Evolutionary conservation across 495 filamentous ascomycete species (phyloP).

Genomic region (Daldinia concentrica): DNA sequence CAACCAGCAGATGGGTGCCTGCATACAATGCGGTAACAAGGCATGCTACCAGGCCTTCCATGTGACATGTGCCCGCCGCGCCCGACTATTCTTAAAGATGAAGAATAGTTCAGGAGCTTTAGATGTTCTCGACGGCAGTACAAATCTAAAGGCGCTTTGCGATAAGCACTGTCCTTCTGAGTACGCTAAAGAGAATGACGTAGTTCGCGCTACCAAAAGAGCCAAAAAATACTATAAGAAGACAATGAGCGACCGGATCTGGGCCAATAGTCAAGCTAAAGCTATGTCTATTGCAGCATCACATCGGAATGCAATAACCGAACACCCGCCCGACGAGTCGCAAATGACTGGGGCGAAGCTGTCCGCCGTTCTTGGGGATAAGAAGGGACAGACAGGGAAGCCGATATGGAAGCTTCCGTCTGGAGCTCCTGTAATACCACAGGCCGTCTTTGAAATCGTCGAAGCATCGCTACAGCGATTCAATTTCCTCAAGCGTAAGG

Average conservation of each 20-base stretch:
- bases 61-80: conserved; percentile 91
- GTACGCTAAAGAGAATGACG: conserved; percentile 86
- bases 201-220: conserved; percentile 58
- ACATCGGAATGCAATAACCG: conserved; percentile 66
- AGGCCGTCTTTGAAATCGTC: conserved; percentile 81
- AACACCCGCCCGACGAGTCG: conserved; percentile 65
- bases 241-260: conserved; percentile 83
- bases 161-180: conserved; percentile 94
- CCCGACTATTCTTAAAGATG: conserved; percentile 93
- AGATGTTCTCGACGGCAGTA: conserved; percentile 84
- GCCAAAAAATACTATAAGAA: conserved; percentile 81
- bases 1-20: conserved; percentile 95
- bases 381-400: conserved; percentile 71
- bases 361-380: conserved; percentile 71
- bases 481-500: conserved; percentile 81
- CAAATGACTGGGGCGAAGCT: conserved; percentile 63
- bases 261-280: conserved; percentile 89
- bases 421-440: conserved; percentile 92
- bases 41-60: conserved; percentile 98
- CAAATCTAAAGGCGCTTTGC: conserved; percentile 89
- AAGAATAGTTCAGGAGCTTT: conserved; percentile 84
- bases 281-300: conserved; percentile 80
- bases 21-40: conserved; percentile 98
- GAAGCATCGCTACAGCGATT: conserved; percentile 83
- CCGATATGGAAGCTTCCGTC: conserved; percentile 93